A percentile compares a stretch with the other conserved stretches of the same genome.
Evolutionary conservation across 23 red algal species (phyloP).

Genomic region (Cyanidioschyzon merolae): DNA sequence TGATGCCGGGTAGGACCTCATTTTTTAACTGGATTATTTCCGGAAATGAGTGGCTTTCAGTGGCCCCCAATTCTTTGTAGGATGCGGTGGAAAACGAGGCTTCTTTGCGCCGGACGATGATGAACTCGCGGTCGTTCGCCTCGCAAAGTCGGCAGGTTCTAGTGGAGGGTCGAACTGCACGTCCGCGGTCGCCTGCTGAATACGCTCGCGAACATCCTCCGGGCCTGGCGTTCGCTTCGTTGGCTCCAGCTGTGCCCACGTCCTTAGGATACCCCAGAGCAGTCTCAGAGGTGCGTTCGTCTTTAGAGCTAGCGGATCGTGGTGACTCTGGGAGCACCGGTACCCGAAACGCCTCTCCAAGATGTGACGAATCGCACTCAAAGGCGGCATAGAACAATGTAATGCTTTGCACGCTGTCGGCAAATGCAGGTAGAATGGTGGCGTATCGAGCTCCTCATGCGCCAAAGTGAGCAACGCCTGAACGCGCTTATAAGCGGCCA

Average conservation of each 20-base stretch:
- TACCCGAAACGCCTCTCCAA: conserved; percentile 38
- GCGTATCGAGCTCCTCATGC: conserved; percentile 39
- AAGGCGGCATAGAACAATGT: conserved; percentile 36
- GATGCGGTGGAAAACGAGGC: neutral
- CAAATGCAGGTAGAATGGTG: conserved; percentile 60
- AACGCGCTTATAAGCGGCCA: conserved; percentile 48
- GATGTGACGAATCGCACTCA: conserved; percentile 27
- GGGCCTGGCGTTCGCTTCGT: neutral
- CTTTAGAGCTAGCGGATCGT: conserved; percentile 54
- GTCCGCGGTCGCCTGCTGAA: neutral
- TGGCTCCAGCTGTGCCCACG: conserved; percentile 15
- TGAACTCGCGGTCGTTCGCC: neutral
- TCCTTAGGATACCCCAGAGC: conserved; percentile 68
- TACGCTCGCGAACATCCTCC: neutral
- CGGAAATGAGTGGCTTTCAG: neutral
- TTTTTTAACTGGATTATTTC: neutral
- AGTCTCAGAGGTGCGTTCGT: conserved; percentile 65
- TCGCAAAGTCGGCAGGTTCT: neutral
- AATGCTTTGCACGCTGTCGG: conserved; percentile 55
- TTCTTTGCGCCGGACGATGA: neutral
- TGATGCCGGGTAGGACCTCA: too few relatives aligned
- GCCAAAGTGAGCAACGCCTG: conserved; percentile 53
- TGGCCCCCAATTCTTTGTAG: conserved; percentile 4
- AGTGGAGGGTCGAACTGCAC: neutral
- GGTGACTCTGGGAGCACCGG: conserved; percentile 53